Percentiles rank a stretch among this genome's conserved stretches.
These are phyloP conservation scores for Erigeron canadensis DNA, from an alignment of 129 eudicot species.

Conservation along the genomic window DNA sequence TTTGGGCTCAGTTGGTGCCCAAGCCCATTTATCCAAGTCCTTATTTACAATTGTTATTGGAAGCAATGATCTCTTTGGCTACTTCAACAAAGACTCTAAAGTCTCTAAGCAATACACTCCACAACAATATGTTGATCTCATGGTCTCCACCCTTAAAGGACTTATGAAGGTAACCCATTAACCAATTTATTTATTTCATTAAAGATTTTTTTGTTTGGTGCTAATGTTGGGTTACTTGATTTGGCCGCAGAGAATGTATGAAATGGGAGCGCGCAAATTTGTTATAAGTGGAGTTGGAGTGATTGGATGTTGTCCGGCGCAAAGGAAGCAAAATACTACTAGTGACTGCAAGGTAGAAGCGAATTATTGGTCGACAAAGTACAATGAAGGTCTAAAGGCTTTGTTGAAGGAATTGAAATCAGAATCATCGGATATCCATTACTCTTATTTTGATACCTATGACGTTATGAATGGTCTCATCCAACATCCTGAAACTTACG, in stretches of 20 bases:
- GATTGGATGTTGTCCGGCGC: slow-evolving; percentile 80
- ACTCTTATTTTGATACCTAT: slow-evolving; percentile 62
- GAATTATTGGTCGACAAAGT: slow-evolving; percentile 62
- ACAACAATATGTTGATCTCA: slow-evolving; percentile 56
- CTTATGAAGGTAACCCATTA: slow-evolving; percentile 51
- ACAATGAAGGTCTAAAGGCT: slow-evolving; percentile 50
- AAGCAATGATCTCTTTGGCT: slow-evolving; percentile 78
- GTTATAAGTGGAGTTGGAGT: slow-evolving; percentile 53
- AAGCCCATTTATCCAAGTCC: slow-evolving; percentile 56
- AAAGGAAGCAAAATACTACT: slow-evolving; percentile 44
- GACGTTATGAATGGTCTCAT: slow-evolving; percentile 42
- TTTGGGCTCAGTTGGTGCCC: slow-evolving; percentile 44
- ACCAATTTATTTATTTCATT: background rate
- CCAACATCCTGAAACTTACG: slow-evolving; percentile 63
- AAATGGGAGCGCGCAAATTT: slow-evolving; percentile 71
- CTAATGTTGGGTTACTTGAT: background rate
- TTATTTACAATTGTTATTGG: slow-evolving; percentile 66
- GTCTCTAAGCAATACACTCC: slow-evolving; percentile 46
- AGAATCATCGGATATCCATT: slow-evolving; percentile 49
- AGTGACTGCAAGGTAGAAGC: slow-evolving; percentile 50
- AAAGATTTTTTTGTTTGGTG: background rate
- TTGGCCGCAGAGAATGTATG: slow-evolving; percentile 42
- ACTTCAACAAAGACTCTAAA: slow-evolving; percentile 49
- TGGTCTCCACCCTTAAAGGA: slow-evolving; percentile 51
- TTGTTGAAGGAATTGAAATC: slow-evolving; percentile 38